Percentiles rank a stretch among this genome's conserved stretches.
These are phyloP conservation scores for Perilla frutescens DNA, from an alignment of 257 asterid genomes.

Conservation along the genomic window DNA sequence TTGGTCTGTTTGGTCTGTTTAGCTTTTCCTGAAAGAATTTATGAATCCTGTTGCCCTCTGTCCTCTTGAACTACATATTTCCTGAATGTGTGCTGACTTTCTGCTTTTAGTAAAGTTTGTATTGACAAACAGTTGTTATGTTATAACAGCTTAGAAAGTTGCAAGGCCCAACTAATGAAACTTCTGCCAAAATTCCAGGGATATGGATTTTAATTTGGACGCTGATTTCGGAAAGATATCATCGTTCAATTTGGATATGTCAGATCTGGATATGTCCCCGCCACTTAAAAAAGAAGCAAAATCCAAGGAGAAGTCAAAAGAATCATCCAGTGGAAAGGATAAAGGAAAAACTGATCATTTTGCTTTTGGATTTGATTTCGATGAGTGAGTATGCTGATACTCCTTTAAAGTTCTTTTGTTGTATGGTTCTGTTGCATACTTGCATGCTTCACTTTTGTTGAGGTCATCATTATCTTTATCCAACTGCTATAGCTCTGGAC, in stretches of 20 bases:
- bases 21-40: constrained; percentile 9
- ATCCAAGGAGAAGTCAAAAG: constrained; percentile 58
- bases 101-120: constrained; percentile 20
- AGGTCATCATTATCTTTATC: constrained; percentile 7
- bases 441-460: constrained; percentile 5
- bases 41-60: constrained; percentile 18
- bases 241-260: constrained; percentile 79
- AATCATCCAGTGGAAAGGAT: constrained; percentile 53
- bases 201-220: constrained; percentile 82
- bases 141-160: constrained; percentile 23
- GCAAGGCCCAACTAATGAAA: constrained; percentile 29
- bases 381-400: constrained; percentile 60
- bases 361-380: constrained; percentile 78
- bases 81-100: constrained; percentile 12
- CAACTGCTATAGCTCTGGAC: constrained; percentile 12
- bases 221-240: constrained; percentile 81
- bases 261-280: constrained; percentile 79
- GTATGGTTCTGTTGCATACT: constrained; percentile 19
- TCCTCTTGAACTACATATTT: constrained; percentile 20
- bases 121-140: constrained; percentile 1
- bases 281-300: constrained; percentile 64
- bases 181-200: constrained; percentile 62
- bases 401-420: constrained; percentile 14
- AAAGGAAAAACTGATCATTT: constrained; percentile 64
- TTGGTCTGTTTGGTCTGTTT: constrained; percentile 23